phyloP scores from a whole-genome alignment of 371 early-diverging fungal species.

The Mucor irregularis region DNA sequence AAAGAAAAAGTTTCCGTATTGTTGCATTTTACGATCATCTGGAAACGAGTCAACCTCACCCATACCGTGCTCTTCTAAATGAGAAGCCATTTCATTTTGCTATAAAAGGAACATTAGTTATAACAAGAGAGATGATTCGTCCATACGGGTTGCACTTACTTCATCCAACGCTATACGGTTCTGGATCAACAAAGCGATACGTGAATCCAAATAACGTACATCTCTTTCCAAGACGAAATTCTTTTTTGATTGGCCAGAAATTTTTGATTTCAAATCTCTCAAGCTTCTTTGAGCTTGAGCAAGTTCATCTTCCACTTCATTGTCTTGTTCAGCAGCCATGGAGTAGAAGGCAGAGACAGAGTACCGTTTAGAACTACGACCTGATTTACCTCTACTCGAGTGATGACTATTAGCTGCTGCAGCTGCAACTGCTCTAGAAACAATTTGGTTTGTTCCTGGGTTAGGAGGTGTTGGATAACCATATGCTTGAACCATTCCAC shows the following conservation, averaged over 20 bases:
- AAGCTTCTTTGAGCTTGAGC: slow-evolving; percentile 86
- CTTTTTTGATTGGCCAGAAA: slow-evolving; percentile 92
- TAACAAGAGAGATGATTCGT: not conserved
- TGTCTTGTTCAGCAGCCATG: slow-evolving; percentile 95
- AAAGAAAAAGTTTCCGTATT: slow-evolving; percentile 92
- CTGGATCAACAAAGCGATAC: slow-evolving; percentile 92
- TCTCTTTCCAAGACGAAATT: slow-evolving; percentile 95
- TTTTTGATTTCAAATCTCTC: slow-evolving; percentile 84
- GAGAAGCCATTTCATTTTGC: slow-evolving; percentile 79
- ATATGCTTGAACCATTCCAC: slow-evolving; percentile 48
- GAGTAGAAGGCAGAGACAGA: slow-evolving; percentile 92
- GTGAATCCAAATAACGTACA: slow-evolving; percentile 89
- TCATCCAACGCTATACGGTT: slow-evolving; percentile 91
- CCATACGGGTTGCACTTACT: slow-evolving; percentile 51
- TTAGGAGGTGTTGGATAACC: slow-evolving; percentile 32
- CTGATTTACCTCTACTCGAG: slow-evolving; percentile 29
- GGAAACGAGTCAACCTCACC: slow-evolving; percentile 71
- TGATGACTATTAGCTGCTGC: slow-evolving; percentile 46
- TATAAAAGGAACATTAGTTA: slow-evolving; percentile 18
- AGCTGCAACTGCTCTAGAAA: slow-evolving; percentile 50
- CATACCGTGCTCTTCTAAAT: slow-evolving; percentile 74
- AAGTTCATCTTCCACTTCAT: slow-evolving; percentile 93
- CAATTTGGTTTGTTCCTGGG: slow-evolving; percentile 36
- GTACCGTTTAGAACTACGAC: slow-evolving; percentile 65
- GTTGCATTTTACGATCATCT: slow-evolving; percentile 83